Evolutionary conservation across 805 yeast genomes (phyloP).

Genomic region (Lipomyces sp.): DNA sequence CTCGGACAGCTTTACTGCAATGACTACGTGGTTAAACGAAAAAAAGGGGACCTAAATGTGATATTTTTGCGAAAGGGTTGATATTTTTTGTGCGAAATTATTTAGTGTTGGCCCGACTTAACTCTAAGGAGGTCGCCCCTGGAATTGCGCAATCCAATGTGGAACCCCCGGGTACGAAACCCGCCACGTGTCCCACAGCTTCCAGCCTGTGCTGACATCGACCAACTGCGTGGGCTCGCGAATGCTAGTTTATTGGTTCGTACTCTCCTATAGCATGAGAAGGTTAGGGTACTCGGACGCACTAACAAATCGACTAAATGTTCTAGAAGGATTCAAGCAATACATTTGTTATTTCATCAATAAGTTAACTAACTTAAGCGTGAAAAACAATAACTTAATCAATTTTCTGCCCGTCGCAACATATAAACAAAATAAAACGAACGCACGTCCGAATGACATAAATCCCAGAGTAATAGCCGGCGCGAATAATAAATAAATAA

Average conservation of each 20-base stretch:
- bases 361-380: no score
- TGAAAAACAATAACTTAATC: not conserved
- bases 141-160: conserved; percentile 9
- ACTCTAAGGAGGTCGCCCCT: not conserved
- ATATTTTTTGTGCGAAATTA: no score
- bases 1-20: no score
- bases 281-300: no score
- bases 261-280: not conserved
- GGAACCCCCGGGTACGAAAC: not conserved
- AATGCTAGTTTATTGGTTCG: conserved; percentile 1
- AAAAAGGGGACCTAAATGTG: no score
- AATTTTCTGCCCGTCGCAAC: not conserved
- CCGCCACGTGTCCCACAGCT: not conserved
- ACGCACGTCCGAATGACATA: not conserved
- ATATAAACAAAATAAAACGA: not conserved
- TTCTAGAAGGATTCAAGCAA: no score
- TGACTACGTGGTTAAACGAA: no score
- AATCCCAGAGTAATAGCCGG: not conserved
- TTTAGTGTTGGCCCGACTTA: no score
- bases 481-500: not conserved
- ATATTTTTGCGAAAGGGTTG: no score
- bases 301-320: no score
- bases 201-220: not conserved
- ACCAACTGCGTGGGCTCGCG: not conserved
- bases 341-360: no score